Percentiles rank a stretch among this genome's conserved stretches.
phyloP scores from a whole-genome alignment of 2,329 filamentous ascomycete species.

The Aspergillus uvarum region DNA sequence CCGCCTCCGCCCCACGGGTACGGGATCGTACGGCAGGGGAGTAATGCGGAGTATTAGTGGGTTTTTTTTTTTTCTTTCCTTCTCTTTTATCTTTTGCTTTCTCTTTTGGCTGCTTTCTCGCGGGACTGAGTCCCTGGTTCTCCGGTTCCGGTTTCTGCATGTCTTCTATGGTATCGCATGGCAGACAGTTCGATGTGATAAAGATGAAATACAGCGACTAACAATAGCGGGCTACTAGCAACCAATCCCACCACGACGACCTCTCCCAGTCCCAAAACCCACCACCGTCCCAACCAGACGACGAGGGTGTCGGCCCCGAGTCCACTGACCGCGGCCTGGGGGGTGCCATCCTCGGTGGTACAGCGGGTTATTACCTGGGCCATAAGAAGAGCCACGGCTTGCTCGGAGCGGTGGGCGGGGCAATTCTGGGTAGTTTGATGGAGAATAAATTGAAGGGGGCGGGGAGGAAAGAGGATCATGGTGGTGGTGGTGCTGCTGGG shows the following conservation, averaged over 20 bases:
- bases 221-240: too few species aligned
- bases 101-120: too few species aligned
- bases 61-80: background rate
- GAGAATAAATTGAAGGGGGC: constrained; percentile 55
- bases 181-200: too few species aligned
- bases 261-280: too few species aligned
- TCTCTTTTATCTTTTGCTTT: background rate
- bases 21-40: constrained; percentile 7
- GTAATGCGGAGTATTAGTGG: constrained; percentile 24
- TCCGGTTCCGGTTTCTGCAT: too few species aligned
- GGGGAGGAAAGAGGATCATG: constrained; percentile 29
- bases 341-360: constrained; percentile 57
- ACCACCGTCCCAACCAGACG: background rate
- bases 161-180: too few species aligned
- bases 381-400: constrained; percentile 59
- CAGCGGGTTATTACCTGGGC: constrained; percentile 57
- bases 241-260: too few species aligned
- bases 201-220: too few species aligned
- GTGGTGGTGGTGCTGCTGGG: constrained; percentile 12
- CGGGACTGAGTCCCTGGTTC: too few species aligned
- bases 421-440: constrained; percentile 55
- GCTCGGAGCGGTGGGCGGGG: constrained; percentile 58
- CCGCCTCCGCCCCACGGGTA: too few species aligned
- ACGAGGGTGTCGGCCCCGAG: constrained; percentile 43
- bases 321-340: constrained; percentile 55